These are phyloP conservation scores for Imleria badia DNA, from an alignment of 768 basidiomycete species.

Conservation along the genomic window DNA sequence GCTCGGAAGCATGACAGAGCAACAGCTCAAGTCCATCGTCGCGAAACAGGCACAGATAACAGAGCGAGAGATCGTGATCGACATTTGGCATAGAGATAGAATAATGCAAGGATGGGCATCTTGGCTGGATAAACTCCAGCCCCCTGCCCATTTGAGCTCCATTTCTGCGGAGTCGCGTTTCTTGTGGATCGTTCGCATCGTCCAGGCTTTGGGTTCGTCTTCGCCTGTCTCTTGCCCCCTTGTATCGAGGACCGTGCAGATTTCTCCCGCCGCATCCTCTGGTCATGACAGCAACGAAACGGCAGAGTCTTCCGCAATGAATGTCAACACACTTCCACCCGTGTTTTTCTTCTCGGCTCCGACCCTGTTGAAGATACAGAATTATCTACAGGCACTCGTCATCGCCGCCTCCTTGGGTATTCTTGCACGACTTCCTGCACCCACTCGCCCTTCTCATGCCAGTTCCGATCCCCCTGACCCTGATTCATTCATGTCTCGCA, in stretches of 20 bases:
- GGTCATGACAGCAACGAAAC: neutral
- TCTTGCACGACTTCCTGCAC: slow-evolving; percentile 46
- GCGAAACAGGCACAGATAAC: slow-evolving; percentile 50
- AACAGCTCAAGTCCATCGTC: slow-evolving; percentile 51
- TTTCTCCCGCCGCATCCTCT: slow-evolving; percentile 1
- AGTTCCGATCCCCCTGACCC: slow-evolving; percentile 8
- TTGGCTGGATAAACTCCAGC: slow-evolving; percentile 21
- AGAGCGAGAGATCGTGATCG: slow-evolving; percentile 55
- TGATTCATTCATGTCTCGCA: slow-evolving; percentile 51
- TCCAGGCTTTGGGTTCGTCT: slow-evolving; percentile 46
- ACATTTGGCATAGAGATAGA: slow-evolving; percentile 44
- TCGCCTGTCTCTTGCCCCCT: slow-evolving; percentile 37
- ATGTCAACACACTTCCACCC: slow-evolving; percentile 56
- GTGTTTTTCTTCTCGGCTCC: slow-evolving; percentile 62
- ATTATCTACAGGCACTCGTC: slow-evolving; percentile 68
- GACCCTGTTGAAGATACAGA: slow-evolving; percentile 57
- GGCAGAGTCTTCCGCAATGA: neutral
- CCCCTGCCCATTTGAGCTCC: slow-evolving; percentile 6
- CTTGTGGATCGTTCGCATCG: slow-evolving; percentile 49
- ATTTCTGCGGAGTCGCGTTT: slow-evolving; percentile 17
- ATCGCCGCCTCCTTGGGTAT: slow-evolving; percentile 61
- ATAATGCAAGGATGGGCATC: slow-evolving; percentile 23
- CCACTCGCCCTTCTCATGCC: slow-evolving; percentile 5
- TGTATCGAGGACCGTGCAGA: slow-evolving; percentile 24
- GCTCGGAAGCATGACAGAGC: slow-evolving; percentile 64